Base-by-base conservation (phyloP, 352 stramenopile genomes). In the Globisporangium yorkense region DNA sequence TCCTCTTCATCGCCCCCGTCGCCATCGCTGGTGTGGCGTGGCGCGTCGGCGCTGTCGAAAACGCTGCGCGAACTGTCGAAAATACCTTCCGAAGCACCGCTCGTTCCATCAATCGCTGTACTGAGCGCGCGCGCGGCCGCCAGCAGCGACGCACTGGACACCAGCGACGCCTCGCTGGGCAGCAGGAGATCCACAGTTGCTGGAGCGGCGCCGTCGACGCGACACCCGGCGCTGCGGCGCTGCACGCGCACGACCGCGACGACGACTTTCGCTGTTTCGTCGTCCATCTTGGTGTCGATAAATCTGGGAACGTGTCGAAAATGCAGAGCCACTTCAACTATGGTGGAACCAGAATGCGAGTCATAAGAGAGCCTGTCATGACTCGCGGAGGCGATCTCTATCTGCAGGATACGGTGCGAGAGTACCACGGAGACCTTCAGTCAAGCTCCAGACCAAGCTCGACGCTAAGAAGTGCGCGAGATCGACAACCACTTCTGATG, bases 1-100 rank as follows among this genome's bases (percentile, higher is more conserved):
- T 85, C 75, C 0, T 84, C 71, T 5, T 79, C 75, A 3, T 72
- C 64, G 35, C 67, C 49, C 0, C 72, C 24, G 24, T 27, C 67
- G 2, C 60, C 65, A 24, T 58, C 55, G 1, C 69, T 3, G 18
- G 9, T 4, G 43, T 6, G 4, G 18, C 6, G 43, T 5, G 29
- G n/a, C 7, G n/a, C 54, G 1, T 67, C 54, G 10, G 66, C 59
- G 43, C 68, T 61, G 10, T 71, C 39, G 51, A 59, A 59, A 39
- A 57, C 35, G 3, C 44, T 24, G 15, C 51, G 16, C 2, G 58
- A 27, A 1, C 43, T 48, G 43, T 48, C 43, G 20, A 27, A 48
- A 48, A 39, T 58, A 2, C 4, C 10, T 7, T 52, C 63, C 41
- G 64, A 64, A 48, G 54, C 57, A 40, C 50, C 20, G 46, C 33